Evolutionary conservation across 2,329 filamentous ascomycete species (phyloP), one percentile per base, ranked within the genome.

Genomic region (Grosmannia penicillata): DNA sequence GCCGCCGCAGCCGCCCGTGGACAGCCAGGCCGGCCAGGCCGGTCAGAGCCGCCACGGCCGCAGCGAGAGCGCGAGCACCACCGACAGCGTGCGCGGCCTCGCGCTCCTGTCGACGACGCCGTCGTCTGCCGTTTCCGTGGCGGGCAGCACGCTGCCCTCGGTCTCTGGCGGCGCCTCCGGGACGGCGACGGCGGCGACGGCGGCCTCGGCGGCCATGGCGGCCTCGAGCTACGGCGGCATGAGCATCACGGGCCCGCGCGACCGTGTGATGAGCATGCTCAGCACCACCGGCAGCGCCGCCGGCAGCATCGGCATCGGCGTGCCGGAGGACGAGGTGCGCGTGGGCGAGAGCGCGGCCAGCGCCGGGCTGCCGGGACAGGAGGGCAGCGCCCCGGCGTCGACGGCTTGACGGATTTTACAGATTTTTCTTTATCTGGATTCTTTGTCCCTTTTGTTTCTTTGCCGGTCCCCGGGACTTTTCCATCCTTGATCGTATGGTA

Each of bases 261-360:
- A 68, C 36, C 58, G 66, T 33, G 59, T 61, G 4, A 56, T 62
- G 21, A 71, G 66, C 48, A 54, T 59, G 37, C 41, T 62, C 38
- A 72, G 66, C 40, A 31, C 37, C 13, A 30, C 40, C 7, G 40
- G 40, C 18, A 72, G 66, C 41, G 50, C 62, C 6, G 45, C 58
- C 1, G 57, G 60, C 18, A 66, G 60, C 41, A 53, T 66, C 2
- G 68, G 57, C 6, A 62, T 72, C 0, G 71, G 71, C 3, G 71
- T 75, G 4, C 65, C 70, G 0, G 72, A 76, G 31, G 71, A 75
- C 33, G 72, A 74, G 50, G 54, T 78, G 31, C 62, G 63, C 37
- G 71, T 78, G 22, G 73, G 73, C 2, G 72, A 78, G 57, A 77
- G 72, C 44, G 73, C 73, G 1, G 68, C 71, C 2, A 75, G 68